Evolutionary conservation across 495 filamentous ascomycete species (phyloP).

Genomic region (Tuber magnatum): DNA sequence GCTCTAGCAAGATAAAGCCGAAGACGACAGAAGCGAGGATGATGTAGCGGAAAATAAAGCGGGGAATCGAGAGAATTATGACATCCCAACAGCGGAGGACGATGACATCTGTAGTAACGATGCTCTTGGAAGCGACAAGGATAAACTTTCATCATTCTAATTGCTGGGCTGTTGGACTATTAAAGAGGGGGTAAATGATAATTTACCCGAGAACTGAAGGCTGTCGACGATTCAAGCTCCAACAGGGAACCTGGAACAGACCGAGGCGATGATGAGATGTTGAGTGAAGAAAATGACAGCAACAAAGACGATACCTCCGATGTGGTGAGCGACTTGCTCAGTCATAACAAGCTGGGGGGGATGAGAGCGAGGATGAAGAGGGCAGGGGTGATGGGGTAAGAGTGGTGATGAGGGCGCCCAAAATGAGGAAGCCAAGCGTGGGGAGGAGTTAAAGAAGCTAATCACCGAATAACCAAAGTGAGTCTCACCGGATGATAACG

Average conservation of each 20-base stretch:
- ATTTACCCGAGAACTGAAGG: too few species aligned
- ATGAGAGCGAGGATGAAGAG: background rate
- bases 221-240: too few species aligned
- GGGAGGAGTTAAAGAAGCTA: slow-evolving; percentile 57
- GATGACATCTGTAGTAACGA: too few species aligned
- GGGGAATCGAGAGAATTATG: too few species aligned
- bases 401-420: too few species aligned
- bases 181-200: too few species aligned
- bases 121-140: too few species aligned
- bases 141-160: too few species aligned
- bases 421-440: slow-evolving; percentile 33
- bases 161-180: slow-evolving; percentile 35
- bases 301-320: slow-evolving; percentile 41
- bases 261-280: background rate
- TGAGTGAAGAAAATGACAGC: slow-evolving; percentile 31
- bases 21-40: too few species aligned
- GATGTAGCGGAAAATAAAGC: too few species aligned
- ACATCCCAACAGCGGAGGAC: too few species aligned
- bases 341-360: slow-evolving; percentile 7
- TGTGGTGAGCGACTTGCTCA: slow-evolving; percentile 21
- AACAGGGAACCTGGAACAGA: slow-evolving; percentile 12
- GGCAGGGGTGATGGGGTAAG: slow-evolving; percentile 5
- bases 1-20: too few species aligned
- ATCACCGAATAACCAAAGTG: slow-evolving; percentile 63
- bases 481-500: background rate